Evolutionary conservation across 768 basidiomycete genomes (phyloP).

Genomic region (Phlebiopsis flavidoalba): DNA sequence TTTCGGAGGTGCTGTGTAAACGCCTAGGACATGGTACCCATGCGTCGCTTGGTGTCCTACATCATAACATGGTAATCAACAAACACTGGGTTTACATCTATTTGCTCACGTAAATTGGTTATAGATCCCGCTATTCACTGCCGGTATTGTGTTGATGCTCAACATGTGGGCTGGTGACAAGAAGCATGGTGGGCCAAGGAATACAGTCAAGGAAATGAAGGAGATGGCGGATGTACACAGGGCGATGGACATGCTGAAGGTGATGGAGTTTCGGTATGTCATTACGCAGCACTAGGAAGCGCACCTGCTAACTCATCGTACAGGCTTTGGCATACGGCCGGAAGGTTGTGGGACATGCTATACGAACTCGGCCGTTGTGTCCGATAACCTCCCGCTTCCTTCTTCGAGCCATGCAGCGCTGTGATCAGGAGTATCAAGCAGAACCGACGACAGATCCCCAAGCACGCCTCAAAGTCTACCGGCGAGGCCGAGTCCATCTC

Average conservation of each 20-base stretch:
- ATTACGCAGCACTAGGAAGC: neutral
- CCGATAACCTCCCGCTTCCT: constrained; percentile 9
- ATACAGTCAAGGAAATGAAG: constrained; percentile 22
- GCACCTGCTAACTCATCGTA: neutral
- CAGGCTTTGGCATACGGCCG: constrained; percentile 10
- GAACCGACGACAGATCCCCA: neutral
- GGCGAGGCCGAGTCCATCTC: neutral
- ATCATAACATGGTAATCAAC: neutral
- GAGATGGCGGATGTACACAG: constrained; percentile 37
- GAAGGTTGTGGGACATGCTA: constrained; percentile 10
- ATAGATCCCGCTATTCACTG: constrained; percentile 32
- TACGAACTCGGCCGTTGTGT: constrained; percentile 3
- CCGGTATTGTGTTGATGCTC: constrained; percentile 42
- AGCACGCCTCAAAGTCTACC: neutral
- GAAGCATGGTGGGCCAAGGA: constrained; percentile 21
- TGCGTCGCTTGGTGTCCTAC: neutral
- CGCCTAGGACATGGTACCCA: neutral
- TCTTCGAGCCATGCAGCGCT: constrained; percentile 3
- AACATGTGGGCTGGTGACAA: constrained; percentile 38
- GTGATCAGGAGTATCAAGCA: constrained; percentile 7
- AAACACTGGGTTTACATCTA: neutral
- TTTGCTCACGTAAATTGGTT: neutral
- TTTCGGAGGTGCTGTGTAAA: constrained; percentile 46
- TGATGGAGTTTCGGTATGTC: constrained; percentile 14
- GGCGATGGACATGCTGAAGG: constrained; percentile 28